phyloP scores from a whole-genome alignment of 768 basidiomycete genomes.

The Trametes villosa region DNA sequence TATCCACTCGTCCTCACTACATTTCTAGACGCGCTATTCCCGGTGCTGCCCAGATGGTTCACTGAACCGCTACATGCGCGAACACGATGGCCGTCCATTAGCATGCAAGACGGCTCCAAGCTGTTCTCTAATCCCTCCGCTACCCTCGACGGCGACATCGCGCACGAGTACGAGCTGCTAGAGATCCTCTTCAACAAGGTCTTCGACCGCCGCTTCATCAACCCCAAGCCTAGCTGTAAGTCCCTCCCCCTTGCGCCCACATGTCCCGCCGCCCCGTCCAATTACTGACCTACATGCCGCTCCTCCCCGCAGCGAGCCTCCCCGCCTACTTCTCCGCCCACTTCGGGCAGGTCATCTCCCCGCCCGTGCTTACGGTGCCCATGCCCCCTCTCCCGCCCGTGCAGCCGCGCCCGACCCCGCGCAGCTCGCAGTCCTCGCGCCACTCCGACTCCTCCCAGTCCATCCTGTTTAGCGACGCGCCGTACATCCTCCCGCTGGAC shows the following conservation, averaged over 20 bases:
- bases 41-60: constrained; percentile 75
- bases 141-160: not conserved
- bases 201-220: constrained; percentile 74
- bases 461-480: not conserved
- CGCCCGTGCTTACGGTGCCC: constrained; percentile 64
- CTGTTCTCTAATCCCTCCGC: not conserved
- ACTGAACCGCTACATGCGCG: constrained; percentile 65
- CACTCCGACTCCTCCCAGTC: constrained; percentile 3
- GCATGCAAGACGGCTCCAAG: constrained; percentile 39
- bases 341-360: constrained; percentile 65
- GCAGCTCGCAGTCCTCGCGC: not conserved
- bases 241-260: not conserved
- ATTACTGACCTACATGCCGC: no score
- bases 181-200: constrained; percentile 69
- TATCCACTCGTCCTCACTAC: not conserved
- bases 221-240: constrained; percentile 67
- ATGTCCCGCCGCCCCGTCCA: not conserved
- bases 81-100: constrained; percentile 38
- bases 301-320: constrained; percentile 60
- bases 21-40: constrained; percentile 68
- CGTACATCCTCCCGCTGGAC: not conserved
- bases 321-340: constrained; percentile 71
- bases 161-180: constrained; percentile 73
- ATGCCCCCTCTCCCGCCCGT: constrained; percentile 72
- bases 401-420: constrained; percentile 43